A percentile compares a stretch with the other conserved stretches of the same genome.
phyloP scores from a whole-genome alignment of 768 basidiomycete genomes.

The Boletus rex-veris region DNA sequence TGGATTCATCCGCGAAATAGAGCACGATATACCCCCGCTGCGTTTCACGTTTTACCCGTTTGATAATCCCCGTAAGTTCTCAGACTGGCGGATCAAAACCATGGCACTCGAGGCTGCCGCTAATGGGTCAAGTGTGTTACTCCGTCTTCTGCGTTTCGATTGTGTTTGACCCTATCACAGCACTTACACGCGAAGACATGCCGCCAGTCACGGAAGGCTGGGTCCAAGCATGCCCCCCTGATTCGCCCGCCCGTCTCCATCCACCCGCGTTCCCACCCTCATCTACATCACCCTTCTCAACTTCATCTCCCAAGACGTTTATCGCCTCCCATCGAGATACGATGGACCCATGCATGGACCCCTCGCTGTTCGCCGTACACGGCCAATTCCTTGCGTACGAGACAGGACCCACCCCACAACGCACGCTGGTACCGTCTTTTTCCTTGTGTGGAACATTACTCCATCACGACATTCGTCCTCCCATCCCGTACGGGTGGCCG shows the following conservation, averaged over 20 bases:
- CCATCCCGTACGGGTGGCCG: slow-evolving; percentile 46
- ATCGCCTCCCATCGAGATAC: slow-evolving; percentile 34
- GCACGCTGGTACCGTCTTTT: slow-evolving; percentile 48
- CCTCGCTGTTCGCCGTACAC: slow-evolving; percentile 37
- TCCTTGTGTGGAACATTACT: slow-evolving; percentile 47
- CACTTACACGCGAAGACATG: slow-evolving; percentile 28
- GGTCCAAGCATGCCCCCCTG: slow-evolving; percentile 19
- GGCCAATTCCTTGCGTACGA: slow-evolving; percentile 51
- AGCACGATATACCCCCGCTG: slow-evolving; percentile 30
- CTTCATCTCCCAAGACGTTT: slow-evolving; percentile 21
- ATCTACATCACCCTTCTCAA: background rate
- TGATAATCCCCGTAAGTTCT: slow-evolving; percentile 30
- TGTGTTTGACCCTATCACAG: slow-evolving; percentile 11
- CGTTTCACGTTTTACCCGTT: slow-evolving; percentile 28
- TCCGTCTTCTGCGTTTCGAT: background rate
- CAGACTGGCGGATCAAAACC: slow-evolving; percentile 21
- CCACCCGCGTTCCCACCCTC: slow-evolving; percentile 29
- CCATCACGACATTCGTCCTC: slow-evolving; percentile 55
- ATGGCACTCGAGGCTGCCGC: slow-evolving; percentile 26
- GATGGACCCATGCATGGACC: slow-evolving; percentile 40
- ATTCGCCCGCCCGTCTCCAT: slow-evolving; percentile 26
- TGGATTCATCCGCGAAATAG: slow-evolving; percentile 24
- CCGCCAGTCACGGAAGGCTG: slow-evolving; percentile 33
- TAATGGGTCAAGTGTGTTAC: slow-evolving; percentile 24
- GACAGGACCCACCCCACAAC: slow-evolving; percentile 43